Base-by-base conservation (phyloP, 805 yeast genomes). In the Saccharomycodes ludwigii region DNA sequence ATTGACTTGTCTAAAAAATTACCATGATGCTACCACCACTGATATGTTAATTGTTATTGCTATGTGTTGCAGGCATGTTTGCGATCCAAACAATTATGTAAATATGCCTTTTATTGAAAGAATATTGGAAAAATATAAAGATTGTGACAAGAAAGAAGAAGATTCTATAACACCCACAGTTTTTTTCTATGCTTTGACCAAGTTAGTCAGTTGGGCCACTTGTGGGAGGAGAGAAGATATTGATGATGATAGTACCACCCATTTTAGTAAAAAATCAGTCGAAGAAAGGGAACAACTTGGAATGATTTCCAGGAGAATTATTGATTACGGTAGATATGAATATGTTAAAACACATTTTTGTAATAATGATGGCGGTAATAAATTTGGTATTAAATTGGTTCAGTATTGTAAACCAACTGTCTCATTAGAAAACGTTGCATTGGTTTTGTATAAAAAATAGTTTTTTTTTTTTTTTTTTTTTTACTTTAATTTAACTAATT, bases 31-130 rank as follows among this genome's bases (percentile, higher is more conserved):
- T 18, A 23, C 3, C 16, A 15, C 27, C 23, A 14, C 6, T 18
- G 22, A 4, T 19, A 27, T 93, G 91, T 0, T 54, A n/a, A n/a
- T 80, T 39, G 56, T 81, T 18, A 82, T 85, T 20, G 96, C 96
- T 17, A 77, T 86, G 83, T 85, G 96, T 49, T 85, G 96, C 52
- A 66, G 96, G 34, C 96, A 85, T 47, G 75, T 76, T 14, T 86
- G 96, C 45, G 56, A 66, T 24, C 75, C 71, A n/a, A 62, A 67
- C 34, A 50, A 50, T 30, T 55, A 55, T 33, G 43, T 49, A 27
- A 54, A 55, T 29, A 44, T 40, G 13, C 33, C 23, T 4, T 53
- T 31, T 29, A 40, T 54, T 12, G 32, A 41, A 19, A 7, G 16
- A 1, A 59, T 79, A 11, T 51, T 80, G 11, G 63, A 66, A 0